Base-by-base conservation (phyloP, 192 early-diverging fungal genomes). In the Gigaspora rosea region DNA sequence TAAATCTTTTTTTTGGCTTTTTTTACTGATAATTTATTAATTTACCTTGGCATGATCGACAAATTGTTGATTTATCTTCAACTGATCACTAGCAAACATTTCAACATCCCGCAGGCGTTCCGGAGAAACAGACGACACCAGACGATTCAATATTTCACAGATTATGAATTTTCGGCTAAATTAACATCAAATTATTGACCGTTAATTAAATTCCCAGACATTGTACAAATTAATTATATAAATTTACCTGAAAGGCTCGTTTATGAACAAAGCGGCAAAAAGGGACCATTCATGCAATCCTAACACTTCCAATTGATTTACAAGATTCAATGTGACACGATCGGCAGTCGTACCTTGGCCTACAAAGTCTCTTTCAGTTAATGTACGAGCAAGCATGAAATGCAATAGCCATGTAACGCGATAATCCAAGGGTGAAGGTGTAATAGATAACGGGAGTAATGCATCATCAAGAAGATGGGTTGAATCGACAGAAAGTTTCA, bases 281-380 rank as follows among this genome's bases (percentile, higher is more conserved):
- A 91, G 80, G 3, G 94, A 89, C 95, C 94, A 96, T 49, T 94
- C 80, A 92, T 93, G 96, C 33, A 94, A 79, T 0, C 94, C 95
- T 46, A 94, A 57, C 0, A 68, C 61, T 84, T 95, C 94, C 15
- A 98, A 81, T 81, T 95, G 90, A 18, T 78, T 81, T 6, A 91
- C 86, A 69, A 96, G 89, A 32, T 87, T 79, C 0, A 85, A 68
- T 20, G 92, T 86, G 59, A 94, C 81, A 22, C 79, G 80, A 50
- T 93, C 88, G 67, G 84, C 67, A 75, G 41, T 80, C 20, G 47
- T 64, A 35, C 72, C 81, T 59, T 32, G 51, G 12, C 77, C 71
- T 2, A 46, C 58, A 16, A 64, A 36, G 56, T 80, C 78, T 3
- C 63, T 32, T 11, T 66, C 64, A 2, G 63, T 3, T 36, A 58